These are phyloP conservation scores for Claviceps citrina DNA, from an alignment of 2,329 filamentous ascomycete genomes.

Conservation along the genomic window DNA sequence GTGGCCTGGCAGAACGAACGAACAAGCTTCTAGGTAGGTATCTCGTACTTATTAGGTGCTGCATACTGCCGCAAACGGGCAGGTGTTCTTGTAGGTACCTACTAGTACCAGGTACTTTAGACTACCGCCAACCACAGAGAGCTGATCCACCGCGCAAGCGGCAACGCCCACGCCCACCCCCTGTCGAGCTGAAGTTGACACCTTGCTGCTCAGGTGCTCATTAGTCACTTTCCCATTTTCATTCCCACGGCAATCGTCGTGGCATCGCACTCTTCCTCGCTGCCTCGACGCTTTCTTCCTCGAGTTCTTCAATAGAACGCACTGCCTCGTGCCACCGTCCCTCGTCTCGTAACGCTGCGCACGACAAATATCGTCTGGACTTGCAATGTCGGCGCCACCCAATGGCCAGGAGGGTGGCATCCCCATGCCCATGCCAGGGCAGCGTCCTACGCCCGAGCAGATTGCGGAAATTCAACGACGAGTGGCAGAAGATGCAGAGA, in stretches of 20 bases:
- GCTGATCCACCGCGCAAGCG: not conserved
- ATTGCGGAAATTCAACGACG: conserved; percentile 72
- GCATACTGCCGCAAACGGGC: too few species aligned
- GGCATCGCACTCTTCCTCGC: not conserved
- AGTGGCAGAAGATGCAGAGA: conserved; percentile 66
- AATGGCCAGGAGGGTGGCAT: conserved; percentile 12
- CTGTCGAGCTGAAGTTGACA: conserved; percentile 18
- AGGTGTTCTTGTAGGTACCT: too few species aligned
- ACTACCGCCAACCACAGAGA: too few species aligned
- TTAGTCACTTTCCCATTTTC: not conserved
- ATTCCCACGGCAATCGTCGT: not conserved
- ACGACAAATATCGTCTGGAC: not conserved
- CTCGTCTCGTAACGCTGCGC: conserved; percentile 6
- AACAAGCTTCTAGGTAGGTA: too few species aligned
- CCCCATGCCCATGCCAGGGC: conserved; percentile 14
- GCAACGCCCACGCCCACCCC: too few species aligned
- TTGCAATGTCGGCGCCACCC: conserved; percentile 16
- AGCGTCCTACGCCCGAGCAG: conserved; percentile 64
- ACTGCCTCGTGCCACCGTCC: conserved; percentile 1
- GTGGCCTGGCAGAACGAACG: too few species aligned
- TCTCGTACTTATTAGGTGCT: too few species aligned
- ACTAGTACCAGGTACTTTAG: too few species aligned
- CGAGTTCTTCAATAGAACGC: not conserved
- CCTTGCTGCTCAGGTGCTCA: conserved; percentile 20
- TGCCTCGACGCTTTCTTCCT: not conserved